Conservation (phyloP, 331 rosid genomes). For the Telfairia occidentalis region DNA sequence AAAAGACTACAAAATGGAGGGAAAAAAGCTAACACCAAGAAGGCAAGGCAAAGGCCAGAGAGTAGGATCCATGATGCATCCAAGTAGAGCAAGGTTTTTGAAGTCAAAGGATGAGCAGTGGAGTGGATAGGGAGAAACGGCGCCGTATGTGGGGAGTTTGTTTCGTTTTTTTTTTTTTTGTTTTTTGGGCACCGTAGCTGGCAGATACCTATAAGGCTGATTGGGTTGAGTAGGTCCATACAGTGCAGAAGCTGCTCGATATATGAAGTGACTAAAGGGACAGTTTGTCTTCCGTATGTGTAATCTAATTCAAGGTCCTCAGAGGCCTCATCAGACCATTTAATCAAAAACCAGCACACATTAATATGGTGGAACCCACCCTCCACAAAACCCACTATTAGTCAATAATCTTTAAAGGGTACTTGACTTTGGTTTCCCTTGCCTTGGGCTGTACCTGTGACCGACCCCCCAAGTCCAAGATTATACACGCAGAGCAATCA, state of each 20-base stretch:
- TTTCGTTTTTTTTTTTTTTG: not conserved
- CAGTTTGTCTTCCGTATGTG: slow-evolving; percentile 47
- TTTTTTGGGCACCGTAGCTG: not conserved
- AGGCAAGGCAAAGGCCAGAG: not conserved
- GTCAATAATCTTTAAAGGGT: slow-evolving; percentile 17
- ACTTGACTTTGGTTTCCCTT: not conserved
- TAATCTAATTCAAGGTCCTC: slow-evolving; percentile 27
- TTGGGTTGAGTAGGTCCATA: slow-evolving; percentile 26
- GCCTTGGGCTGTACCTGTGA: not conserved
- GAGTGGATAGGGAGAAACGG: not conserved
- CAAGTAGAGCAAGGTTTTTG: not conserved
- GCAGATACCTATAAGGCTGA: not conserved
- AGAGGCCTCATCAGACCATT: slow-evolving; percentile 19
- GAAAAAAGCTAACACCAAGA: not conserved
- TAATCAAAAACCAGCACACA: slow-evolving; percentile 21
- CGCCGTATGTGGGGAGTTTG: not conserved
- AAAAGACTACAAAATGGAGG: slow-evolving; percentile 10
- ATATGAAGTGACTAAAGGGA: slow-evolving; percentile 63
- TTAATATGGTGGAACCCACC: slow-evolving; percentile 21
- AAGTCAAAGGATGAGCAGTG: slow-evolving; percentile 4
- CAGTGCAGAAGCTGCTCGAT: slow-evolving; percentile 34
- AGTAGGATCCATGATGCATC: not conserved
- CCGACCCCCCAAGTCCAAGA: not conserved
- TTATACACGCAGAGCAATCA: not conserved
- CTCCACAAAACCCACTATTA: not conserved